Evolutionary conservation across 1,284 basidiomycete species (phyloP).

Genomic region (Ceratobasidium sp.): DNA sequence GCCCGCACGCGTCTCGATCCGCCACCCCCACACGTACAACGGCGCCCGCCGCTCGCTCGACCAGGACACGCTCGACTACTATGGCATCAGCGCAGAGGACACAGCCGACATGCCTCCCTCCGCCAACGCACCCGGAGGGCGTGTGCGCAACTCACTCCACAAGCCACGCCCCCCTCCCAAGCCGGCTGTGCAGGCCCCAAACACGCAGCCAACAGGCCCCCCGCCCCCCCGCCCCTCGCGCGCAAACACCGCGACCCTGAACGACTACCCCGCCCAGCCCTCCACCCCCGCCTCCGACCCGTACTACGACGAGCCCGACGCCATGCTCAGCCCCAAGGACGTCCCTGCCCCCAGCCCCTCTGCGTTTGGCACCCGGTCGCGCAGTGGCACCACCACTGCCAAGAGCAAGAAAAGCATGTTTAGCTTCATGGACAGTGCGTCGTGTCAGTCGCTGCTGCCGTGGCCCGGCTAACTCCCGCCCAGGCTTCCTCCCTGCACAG

Average conservation of each 20-base stretch:
- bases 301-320: constrained; percentile 39
- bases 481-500: constrained; percentile 82
- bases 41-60: constrained; percentile 31
- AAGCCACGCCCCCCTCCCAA: constrained; percentile 33
- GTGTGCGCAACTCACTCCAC: constrained; percentile 18
- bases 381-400: constrained; percentile 66
- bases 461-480: background rate
- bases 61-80: constrained; percentile 43
- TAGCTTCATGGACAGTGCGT: constrained; percentile 66
- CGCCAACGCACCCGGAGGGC: background rate
- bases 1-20: constrained; percentile 39
- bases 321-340: constrained; percentile 39
- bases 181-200: background rate
- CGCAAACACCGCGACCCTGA: constrained; percentile 80
- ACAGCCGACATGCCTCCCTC: constrained; percentile 1
- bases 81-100: constrained; percentile 16
- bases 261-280: constrained; percentile 67
- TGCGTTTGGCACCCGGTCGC: constrained; percentile 62
- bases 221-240: constrained; percentile 81
- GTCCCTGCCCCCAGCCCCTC: constrained; percentile 44
- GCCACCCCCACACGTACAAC: constrained; percentile 35
- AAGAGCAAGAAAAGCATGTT: constrained; percentile 76
- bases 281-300: constrained; percentile 49
- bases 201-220: constrained; percentile 40
- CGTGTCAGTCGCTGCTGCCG: constrained; percentile 52